Evolutionary conservation across 2,329 filamentous ascomycete species (phyloP), one percentile per base, ranked within the genome.

Genomic region (Phialocephala sp.): DNA sequence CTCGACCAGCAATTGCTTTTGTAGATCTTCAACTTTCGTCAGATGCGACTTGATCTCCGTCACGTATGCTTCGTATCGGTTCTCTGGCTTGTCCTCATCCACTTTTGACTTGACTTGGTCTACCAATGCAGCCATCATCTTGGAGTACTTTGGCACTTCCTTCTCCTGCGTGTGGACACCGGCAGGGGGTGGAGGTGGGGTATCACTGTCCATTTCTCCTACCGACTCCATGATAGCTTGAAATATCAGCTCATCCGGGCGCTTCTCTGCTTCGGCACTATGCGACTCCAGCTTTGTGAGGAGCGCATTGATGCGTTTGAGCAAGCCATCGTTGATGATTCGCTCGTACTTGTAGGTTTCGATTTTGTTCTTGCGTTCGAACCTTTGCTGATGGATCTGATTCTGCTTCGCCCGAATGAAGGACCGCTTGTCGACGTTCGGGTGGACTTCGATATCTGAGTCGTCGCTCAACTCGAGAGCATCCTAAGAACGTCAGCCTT

Each of bases 391-490:
- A 79, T 99, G 95, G 74, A 99, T 99, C 81, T 99, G 94, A 73
- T 89, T 91, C 82, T 98, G 95, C 81, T 99, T 99, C 71, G 95
- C 96, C 71, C 94, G 92, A 78, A 99, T 99, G 80, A 99, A 99
- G 67, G 94, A 98, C 60, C 91, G 88, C 80, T 99, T 99, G 82
- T 99, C 95, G 77, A 99, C 95, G 77, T 99, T 99, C 67, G 95
- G 95, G 80, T 99, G 95, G 60, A 98, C 95, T 81, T 99, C 95
- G 74, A 99, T 90, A 76, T 99, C 95, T 60, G 93, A 97, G 80
- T 99, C 95, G 80, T 99, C 95, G 76, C 93, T 97, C 77, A 99
- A 89, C 88, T 99, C 95, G 76, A 99, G 87, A 66, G 91, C 90
- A 78, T 98, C 91, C 89, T 92, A 67, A 35, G 52, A 64, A 54